These are phyloP conservation scores for Piper longum DNA, from an alignment of 164 flowering plant genomes.

Conservation along the genomic window DNA sequence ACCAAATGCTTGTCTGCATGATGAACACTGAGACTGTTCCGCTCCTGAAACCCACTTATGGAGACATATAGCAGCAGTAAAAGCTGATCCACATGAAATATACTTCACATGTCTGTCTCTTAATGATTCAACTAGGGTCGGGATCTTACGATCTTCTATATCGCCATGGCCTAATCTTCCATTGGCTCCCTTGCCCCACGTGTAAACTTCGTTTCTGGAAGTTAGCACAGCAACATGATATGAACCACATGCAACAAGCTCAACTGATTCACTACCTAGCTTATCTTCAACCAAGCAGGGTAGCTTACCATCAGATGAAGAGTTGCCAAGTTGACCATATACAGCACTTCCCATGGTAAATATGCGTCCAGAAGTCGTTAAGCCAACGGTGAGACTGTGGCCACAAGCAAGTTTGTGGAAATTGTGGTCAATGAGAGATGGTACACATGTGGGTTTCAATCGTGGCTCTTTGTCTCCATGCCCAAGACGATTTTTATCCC, in stretches of 20 bases:
- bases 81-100: conserved; percentile 68
- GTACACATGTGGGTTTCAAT: conserved; percentile 26
- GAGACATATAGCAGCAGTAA: conserved; percentile 56
- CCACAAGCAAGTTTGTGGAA: conserved; percentile 30
- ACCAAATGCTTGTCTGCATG: conserved; percentile 76
- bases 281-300: conserved; percentile 26
- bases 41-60: conserved; percentile 75
- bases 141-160: conserved; percentile 51
- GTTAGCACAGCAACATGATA: conserved; percentile 68
- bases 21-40: conserved; percentile 68
- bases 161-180: conserved; percentile 85
- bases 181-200: conserved; percentile 87
- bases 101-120: conserved; percentile 69
- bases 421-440: conserved; percentile 27
- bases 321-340: conserved; percentile 32
- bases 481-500: conserved; percentile 30
- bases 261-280: conserved; percentile 18
- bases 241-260: conserved; percentile 69
- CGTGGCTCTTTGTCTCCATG: conserved; percentile 31
- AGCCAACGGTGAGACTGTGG: conserved; percentile 24
- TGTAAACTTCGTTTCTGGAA: conserved; percentile 59
- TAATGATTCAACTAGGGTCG: conserved; percentile 58
- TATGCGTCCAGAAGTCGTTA: conserved; percentile 27
- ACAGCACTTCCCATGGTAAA: conserved; percentile 31
- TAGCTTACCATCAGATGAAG: conserved; percentile 23